These are phyloP conservation scores for Gossypium davidsonii DNA, from an alignment of 441 rosid species.

Conservation along the genomic window DNA sequence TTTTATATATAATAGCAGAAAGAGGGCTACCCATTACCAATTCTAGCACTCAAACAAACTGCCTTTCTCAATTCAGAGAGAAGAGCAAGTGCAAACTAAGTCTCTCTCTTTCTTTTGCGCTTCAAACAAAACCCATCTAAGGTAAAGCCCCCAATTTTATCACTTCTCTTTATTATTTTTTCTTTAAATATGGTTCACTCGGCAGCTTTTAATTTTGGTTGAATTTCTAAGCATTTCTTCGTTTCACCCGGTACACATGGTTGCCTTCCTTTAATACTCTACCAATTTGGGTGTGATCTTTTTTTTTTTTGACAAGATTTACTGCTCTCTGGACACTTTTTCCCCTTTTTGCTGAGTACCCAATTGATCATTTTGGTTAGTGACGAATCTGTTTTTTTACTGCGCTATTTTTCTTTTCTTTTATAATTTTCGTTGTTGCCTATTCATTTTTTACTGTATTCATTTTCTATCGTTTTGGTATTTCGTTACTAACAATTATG, in stretches of 20 bases:
- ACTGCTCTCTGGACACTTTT: background rate
- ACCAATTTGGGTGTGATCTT: background rate
- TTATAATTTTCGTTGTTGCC: background rate
- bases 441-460: background rate
- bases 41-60: background rate
- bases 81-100: background rate
- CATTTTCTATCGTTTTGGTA: background rate
- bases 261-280: background rate
- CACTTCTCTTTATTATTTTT: background rate
- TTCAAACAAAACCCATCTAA: background rate
- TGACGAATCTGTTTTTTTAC: conserved; percentile 1
- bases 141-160: conserved; percentile 9
- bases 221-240: conserved; percentile 7
- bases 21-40: background rate
- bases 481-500: background rate
- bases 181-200: background rate
- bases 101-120: conserved; percentile 2
- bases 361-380: background rate
- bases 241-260: conserved; percentile 1
- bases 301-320: background rate
- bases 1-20: background rate
- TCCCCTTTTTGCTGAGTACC: conserved; percentile 4
- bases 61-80: background rate
- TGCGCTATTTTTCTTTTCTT: background rate
- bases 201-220: background rate